phyloP scores from a whole-genome alignment of 768 basidiomycete species.

The Suillus fuscotomentosus region DNA sequence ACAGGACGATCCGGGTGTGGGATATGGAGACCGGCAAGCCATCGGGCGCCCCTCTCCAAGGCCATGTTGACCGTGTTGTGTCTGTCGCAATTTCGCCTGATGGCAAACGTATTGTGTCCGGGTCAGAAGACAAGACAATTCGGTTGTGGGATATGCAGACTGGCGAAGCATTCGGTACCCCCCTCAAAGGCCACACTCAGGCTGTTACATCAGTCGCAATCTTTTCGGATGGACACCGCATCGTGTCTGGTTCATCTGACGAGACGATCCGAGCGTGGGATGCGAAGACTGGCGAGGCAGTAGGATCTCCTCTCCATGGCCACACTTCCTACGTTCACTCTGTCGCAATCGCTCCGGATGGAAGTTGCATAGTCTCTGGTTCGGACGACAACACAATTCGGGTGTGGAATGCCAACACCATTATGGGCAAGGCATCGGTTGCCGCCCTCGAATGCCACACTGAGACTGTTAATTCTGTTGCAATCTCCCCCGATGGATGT shows the following conservation, averaged over 20 bases:
- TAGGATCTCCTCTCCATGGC: not conserved
- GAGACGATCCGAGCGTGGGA: no score
- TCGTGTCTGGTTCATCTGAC: no score
- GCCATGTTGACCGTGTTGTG: not conserved
- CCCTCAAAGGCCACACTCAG: no score
- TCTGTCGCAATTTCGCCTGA: not conserved
- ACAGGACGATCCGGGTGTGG: not conserved
- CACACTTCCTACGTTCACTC: not conserved
- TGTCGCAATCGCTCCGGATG: not conserved
- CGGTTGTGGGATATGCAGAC: not conserved
- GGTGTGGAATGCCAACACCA: not conserved
- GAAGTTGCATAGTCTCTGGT: not conserved
- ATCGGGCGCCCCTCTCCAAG: not conserved
- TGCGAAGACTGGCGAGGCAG: no score
- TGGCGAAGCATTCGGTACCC: not conserved
- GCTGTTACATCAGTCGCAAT: no score
- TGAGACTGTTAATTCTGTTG: not conserved
- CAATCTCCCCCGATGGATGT: not conserved
- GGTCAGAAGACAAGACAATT: conserved; percentile 1
- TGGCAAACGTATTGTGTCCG: not conserved
- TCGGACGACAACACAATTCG: not conserved
- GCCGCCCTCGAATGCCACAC: not conserved
- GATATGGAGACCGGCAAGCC: not conserved
- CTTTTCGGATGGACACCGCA: no score
- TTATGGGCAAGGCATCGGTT: not conserved